Base-by-base conservation (phyloP, 129 eudicot genomes). In the Daucus carota region DNA sequence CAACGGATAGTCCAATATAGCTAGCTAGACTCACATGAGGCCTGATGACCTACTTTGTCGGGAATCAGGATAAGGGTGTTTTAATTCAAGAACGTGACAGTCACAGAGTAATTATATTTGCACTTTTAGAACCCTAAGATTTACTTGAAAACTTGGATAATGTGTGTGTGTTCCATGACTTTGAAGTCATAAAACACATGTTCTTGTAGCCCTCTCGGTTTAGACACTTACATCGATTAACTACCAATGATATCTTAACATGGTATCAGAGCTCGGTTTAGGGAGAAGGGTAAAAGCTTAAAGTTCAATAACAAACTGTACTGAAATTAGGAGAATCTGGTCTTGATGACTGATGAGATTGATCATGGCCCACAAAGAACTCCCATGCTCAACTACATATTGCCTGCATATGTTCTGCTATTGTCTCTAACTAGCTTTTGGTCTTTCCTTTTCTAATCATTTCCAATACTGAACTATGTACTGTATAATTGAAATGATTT, bases 11-110 rank as follows among this genome's bases (percentile, higher is more conserved):
- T 57, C 65, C 65, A 57, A 57, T 57, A n/a, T n/a, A 57, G 65
- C 65, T 57, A 57, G 65, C 65, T 57, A 57, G 65, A 57, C 65
- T 57, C 65, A 57, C 65, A 57, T 57, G 63, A 54, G 31, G 63
- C 31, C 31, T 54, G 32, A 57, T 57, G 65, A n/a, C 31, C 65
- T 57, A 24, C 65, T 3, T 9, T 1, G 63, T 54, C 63, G 8
- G 63, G 1, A 24, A 8, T 5, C 16, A 24, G 31, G 65, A 57
- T 57, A 57, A 57, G 65, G 32, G 65, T 45, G 65, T n/a, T 2
- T 20, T 54, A 6, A 52, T 17, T n/a, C n/a, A n/a, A 22, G 6
- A 47, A 17, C 5, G n/a, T 17, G 54, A 47, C 54, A 0, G 17
- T 47, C 54, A 47, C 54, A 17, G 54, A 47, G 17, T 20, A 48